phyloP scores from a whole-genome alignment of 2,329 filamentous ascomycete species.

The Fusarium sp. region DNA sequence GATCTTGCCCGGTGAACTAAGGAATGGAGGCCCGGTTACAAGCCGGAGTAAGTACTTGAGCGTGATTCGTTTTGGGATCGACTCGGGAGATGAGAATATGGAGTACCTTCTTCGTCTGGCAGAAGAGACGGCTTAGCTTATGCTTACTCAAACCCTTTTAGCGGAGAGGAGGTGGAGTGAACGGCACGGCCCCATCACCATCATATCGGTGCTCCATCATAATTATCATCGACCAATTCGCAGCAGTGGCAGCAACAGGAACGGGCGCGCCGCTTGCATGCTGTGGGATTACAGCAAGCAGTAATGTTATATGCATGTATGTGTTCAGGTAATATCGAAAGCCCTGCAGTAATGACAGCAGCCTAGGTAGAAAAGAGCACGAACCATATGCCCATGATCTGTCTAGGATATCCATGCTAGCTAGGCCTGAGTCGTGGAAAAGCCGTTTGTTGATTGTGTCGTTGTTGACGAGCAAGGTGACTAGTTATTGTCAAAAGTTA shows the following conservation, averaged over 20 bases:
- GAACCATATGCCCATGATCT: slow-evolving; percentile 31
- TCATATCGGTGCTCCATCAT: slow-evolving; percentile 28
- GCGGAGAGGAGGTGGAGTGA: slow-evolving; percentile 39
- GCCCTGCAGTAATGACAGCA: slow-evolving; percentile 34
- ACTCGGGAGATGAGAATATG: slow-evolving; percentile 38
- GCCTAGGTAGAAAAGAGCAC: slow-evolving; percentile 30
- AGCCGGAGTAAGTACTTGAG: slow-evolving; percentile 27
- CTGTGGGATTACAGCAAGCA: slow-evolving; percentile 12
- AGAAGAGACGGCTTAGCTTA: slow-evolving; percentile 40
- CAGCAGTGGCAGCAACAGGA: slow-evolving; percentile 12
- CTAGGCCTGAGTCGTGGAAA: slow-evolving; percentile 16
- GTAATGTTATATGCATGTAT: slow-evolving; percentile 7
- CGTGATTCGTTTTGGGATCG: slow-evolving; percentile 30
- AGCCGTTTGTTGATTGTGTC: slow-evolving; percentile 2
- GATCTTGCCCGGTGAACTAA: slow-evolving; percentile 6
- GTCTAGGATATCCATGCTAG: slow-evolving; percentile 20
- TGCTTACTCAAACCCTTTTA: slow-evolving; percentile 42
- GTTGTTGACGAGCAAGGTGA: slow-evolving; percentile 17
- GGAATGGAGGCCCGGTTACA: slow-evolving; percentile 29
- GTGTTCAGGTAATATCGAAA: slow-evolving; percentile 11
- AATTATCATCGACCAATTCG: slow-evolving; percentile 27
- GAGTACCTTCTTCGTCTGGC: slow-evolving; percentile 33
- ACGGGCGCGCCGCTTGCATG: slow-evolving; percentile 20
- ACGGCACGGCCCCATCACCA: slow-evolving; percentile 35
- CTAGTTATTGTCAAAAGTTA: slow-evolving; percentile 8